Evolutionary conservation across 2,329 filamentous ascomycete genomes (phyloP).

Genomic region (Neonectria ditissima): DNA sequence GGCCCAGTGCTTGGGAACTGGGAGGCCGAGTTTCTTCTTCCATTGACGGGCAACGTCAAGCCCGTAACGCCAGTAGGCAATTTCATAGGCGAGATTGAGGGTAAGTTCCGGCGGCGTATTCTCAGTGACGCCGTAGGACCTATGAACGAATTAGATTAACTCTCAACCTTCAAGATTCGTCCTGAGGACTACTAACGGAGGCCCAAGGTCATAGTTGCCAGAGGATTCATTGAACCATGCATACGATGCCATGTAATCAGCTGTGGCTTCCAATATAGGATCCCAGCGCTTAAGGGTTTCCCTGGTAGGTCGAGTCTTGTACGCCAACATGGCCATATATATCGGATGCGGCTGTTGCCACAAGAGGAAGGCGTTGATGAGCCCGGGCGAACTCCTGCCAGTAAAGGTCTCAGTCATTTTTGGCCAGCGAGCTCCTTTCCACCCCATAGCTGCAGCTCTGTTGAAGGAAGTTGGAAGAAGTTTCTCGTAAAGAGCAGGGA

Average conservation of each 20-base stretch:
- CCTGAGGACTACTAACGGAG: conserved; percentile 45
- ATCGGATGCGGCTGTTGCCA: conserved; percentile 72
- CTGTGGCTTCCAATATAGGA: conserved; percentile 60
- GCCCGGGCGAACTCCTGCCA: conserved; percentile 55
- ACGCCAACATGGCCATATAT: conserved; percentile 67
- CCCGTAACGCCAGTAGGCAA: conserved; percentile 72
- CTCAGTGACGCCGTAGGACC: conserved; percentile 61
- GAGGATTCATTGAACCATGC: conserved; percentile 66
- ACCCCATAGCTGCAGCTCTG: conserved; percentile 55
- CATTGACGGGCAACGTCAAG: conserved; percentile 65
- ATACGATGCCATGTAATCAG: conserved; percentile 71
- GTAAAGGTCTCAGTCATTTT: conserved; percentile 50
- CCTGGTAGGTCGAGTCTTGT: conserved; percentile 38
- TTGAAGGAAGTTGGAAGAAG: conserved; percentile 55
- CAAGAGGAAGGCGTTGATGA: conserved; percentile 70
- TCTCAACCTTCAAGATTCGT: neutral
- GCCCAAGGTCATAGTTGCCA: conserved; percentile 61
- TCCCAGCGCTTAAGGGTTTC: conserved; percentile 66
- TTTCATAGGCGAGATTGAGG: conserved; percentile 69
- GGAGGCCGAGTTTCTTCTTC: conserved; percentile 60
- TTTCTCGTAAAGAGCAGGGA: conserved; percentile 58
- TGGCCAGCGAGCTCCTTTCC: conserved; percentile 57
- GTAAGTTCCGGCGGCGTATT: conserved; percentile 69
- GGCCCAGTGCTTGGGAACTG: conserved; percentile 59
- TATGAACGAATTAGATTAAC: neutral